Evolutionary conservation across 768 basidiomycete genomes (phyloP).

Genomic region (Pisolithus orientalis): DNA sequence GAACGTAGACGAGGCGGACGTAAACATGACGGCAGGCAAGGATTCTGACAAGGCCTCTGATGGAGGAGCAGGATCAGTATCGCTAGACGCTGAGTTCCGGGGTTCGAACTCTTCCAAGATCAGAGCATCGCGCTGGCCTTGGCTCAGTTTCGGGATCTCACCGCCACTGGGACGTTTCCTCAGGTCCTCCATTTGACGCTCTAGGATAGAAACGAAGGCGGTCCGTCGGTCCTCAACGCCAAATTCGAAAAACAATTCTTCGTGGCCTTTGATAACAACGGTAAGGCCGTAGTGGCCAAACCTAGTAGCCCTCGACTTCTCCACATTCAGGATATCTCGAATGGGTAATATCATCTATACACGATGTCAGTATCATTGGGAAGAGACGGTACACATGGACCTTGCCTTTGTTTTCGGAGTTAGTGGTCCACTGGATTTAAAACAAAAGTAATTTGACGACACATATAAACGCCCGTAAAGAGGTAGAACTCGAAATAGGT

Average conservation of each 20-base stretch:
- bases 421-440: constrained; percentile 81
- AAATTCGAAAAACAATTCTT: constrained; percentile 97
- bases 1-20: constrained; percentile 92
- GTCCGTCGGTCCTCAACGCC: constrained; percentile 71
- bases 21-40: constrained; percentile 91
- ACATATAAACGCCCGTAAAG: constrained; percentile 84
- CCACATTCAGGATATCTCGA: constrained; percentile 76
- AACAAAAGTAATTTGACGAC: constrained; percentile 91
- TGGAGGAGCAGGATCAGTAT: constrained; percentile 38
- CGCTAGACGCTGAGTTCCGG: constrained; percentile 27
- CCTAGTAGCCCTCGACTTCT: constrained; percentile 81
- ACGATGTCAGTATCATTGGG: constrained; percentile 1
- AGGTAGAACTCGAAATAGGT: constrained; percentile 85
- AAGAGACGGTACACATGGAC: constrained; percentile 4
- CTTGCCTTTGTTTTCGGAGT: constrained; percentile 77
- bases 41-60: constrained; percentile 61
- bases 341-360: constrained; percentile 91
- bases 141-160: constrained; percentile 38
- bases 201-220: constrained; percentile 68
- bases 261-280: constrained; percentile 90
- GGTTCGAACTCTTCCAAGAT: constrained; percentile 83
- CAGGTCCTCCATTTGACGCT: constrained; percentile 74
- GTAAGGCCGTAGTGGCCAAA: constrained; percentile 89
- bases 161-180: constrained; percentile 42
- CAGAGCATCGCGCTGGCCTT: constrained; percentile 63